Evolutionary conservation across 148 eudicot species (phyloP).

Genomic region (Pharnaceum exiguum): DNA sequence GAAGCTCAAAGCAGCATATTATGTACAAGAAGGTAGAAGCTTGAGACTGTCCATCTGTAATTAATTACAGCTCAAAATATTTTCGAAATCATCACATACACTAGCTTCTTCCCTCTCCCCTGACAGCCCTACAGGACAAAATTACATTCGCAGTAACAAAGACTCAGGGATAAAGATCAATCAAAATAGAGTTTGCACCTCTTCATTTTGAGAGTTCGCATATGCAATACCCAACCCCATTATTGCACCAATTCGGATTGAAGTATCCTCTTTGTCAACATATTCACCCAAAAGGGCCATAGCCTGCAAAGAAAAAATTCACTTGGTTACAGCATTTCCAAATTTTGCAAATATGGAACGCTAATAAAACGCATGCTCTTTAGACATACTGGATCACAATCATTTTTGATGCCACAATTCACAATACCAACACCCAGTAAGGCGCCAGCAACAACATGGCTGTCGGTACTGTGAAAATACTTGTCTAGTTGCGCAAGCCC

Average conservation of each 20-base stretch:
- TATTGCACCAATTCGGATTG: constrained; percentile 86
- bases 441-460: constrained; percentile 83
- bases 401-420: constrained; percentile 71
- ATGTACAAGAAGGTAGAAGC: no score
- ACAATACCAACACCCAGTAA: constrained; percentile 93
- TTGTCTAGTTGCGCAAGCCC: constrained; percentile 98
- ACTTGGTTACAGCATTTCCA: not conserved
- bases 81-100: no score
- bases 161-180: not conserved
- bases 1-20: not conserved
- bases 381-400: constrained; percentile 83
- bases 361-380: not conserved
- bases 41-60: no score
- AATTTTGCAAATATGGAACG: not conserved
- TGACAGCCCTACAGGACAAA: no score
- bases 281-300: constrained; percentile 86
- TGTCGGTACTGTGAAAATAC: constrained; percentile 86
- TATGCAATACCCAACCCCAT: constrained; percentile 96
- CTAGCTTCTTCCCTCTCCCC: no score
- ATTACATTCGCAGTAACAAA: not conserved
- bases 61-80: no score
- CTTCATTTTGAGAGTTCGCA: constrained; percentile 84
- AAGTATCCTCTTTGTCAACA: constrained; percentile 66
- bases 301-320: constrained; percentile 42
- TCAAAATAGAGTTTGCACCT: constrained; percentile 37